Evolutionary conservation across 495 filamentous ascomycete genomes (phyloP).

Genomic region (Aspergillus haitiensis): DNA sequence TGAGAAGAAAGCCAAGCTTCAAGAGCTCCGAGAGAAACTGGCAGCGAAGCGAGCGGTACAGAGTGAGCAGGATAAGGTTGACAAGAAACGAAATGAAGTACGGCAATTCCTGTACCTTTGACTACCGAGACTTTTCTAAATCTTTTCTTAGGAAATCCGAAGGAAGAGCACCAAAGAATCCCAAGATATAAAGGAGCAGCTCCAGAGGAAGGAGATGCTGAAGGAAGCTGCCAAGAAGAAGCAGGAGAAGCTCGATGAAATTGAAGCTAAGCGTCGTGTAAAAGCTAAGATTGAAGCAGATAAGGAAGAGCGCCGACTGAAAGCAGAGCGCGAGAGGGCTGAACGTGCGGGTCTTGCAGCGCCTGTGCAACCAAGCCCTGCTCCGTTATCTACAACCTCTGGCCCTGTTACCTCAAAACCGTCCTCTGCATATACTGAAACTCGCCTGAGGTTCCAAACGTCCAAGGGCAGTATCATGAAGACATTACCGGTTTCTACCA

Average conservation of each 20-base stretch:
- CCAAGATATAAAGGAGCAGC: slow-evolving; percentile 78
- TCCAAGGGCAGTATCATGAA: slow-evolving; percentile 73
- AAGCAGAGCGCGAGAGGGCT: slow-evolving; percentile 81
- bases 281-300: slow-evolving; percentile 90
- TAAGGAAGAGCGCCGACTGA: slow-evolving; percentile 78
- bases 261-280: slow-evolving; percentile 81
- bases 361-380: slow-evolving; percentile 43
- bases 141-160: slow-evolving; percentile 67
- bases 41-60: slow-evolving; percentile 71
- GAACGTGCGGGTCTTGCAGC: slow-evolving; percentile 70
- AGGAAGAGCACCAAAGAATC: slow-evolving; percentile 77
- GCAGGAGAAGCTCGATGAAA: slow-evolving; percentile 83
- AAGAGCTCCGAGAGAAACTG: slow-evolving; percentile 69
- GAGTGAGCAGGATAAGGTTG: slow-evolving; percentile 72
- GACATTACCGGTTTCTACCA: slow-evolving; percentile 79
- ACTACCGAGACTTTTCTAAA: not conserved
- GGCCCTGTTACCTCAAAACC: slow-evolving; percentile 55
- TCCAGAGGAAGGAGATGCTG: slow-evolving; percentile 80
- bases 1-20: slow-evolving; percentile 77
- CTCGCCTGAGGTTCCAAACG: slow-evolving; percentile 79
- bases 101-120: not conserved
- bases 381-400: slow-evolving; percentile 39
- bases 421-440: slow-evolving; percentile 68
- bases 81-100: slow-evolving; percentile 88
- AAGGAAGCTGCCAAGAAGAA: slow-evolving; percentile 85